phyloP scores from a whole-genome alignment of 2,329 filamentous ascomycete genomes.

The Ophiostoma ulmi region DNA sequence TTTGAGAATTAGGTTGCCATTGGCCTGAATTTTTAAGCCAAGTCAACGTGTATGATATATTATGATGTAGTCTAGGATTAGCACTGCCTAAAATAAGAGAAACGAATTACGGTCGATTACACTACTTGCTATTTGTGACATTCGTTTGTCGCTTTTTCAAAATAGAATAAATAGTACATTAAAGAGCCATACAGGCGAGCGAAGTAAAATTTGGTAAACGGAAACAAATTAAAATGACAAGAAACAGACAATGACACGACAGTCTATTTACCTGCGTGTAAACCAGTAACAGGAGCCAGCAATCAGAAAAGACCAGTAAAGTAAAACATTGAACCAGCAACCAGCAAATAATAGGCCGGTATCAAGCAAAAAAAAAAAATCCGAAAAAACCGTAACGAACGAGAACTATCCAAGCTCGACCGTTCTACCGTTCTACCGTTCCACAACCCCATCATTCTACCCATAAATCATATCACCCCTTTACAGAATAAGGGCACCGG shows the following conservation, averaged over 20 bases:
- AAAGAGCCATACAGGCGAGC: not conserved
- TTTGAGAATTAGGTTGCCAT: not conserved
- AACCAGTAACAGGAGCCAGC: not conserved
- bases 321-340: not conserved
- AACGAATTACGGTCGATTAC: conserved; percentile 18
- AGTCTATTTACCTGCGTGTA: not conserved
- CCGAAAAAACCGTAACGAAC: not conserved
- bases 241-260: not conserved
- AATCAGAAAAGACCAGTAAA: not conserved
- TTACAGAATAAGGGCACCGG: conserved; percentile 40
- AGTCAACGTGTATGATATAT: conserved; percentile 14
- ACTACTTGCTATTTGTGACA: not conserved
- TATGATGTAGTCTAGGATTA: conserved; percentile 18
- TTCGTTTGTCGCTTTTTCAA: not conserved
- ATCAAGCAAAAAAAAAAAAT: not conserved
- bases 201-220: not conserved
- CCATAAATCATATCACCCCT: not conserved
- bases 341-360: not conserved
- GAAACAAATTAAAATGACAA: not conserved
- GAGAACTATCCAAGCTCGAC: not conserved
- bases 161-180: not conserved
- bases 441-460: not conserved
- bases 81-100: conserved; percentile 18
- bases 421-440: not conserved
- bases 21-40: not conserved